Base-by-base conservation (phyloP, 768 basidiomycete species). In the Suillus decipiens region DNA sequence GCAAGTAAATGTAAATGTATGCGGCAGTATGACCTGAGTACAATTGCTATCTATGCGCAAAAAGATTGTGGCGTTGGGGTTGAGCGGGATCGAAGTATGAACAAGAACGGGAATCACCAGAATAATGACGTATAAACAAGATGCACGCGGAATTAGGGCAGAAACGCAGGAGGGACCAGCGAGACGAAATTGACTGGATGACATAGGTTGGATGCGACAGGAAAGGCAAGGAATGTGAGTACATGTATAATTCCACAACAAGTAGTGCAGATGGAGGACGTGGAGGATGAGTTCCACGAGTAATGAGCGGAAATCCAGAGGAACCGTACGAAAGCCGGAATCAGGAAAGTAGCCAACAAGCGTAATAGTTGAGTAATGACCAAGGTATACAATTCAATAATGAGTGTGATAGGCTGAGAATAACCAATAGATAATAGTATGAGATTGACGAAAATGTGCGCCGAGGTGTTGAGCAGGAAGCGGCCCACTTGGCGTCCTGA, bases 181-280 rank as follows among this genome's bases (percentile, higher is more conserved):
- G 37, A 53, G 36, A 48, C 51, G 28, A 58, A 17, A 42, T 28
- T 11, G 11, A 17, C 33, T 47, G 39, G 53, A 45, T 19, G 39
- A 24, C 31, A 19, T 28, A 28, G 24, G 5, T 36, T 12, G 57
- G 48, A 47, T n/a, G 24, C 19, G 31, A 41, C n/a, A 50, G 53
- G 59, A 43, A 51, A 55, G 15, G 39, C 12, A 64, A 62, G 34
- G 47, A 61, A 14, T 64, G 60, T 64, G 62, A 72, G 72, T 73
- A 62, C 74, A 73, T 74, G 73, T 65, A 63, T 75, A 73, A 68
- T 73, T 71, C 73, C 73, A 73, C 72, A 73, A 73, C 72, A 60
- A 12, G 19, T 33, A 12, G 34, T 56, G 60, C 34, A 60, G 61
- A 63, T 53, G 31, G 48, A 66, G 59, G 67, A 68, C 68, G 64